Evolutionary conservation across 2,329 filamentous ascomycete species (phyloP), one percentile per base, ranked within the genome.

Genomic region (Rhynchosporium graminicola): DNA sequence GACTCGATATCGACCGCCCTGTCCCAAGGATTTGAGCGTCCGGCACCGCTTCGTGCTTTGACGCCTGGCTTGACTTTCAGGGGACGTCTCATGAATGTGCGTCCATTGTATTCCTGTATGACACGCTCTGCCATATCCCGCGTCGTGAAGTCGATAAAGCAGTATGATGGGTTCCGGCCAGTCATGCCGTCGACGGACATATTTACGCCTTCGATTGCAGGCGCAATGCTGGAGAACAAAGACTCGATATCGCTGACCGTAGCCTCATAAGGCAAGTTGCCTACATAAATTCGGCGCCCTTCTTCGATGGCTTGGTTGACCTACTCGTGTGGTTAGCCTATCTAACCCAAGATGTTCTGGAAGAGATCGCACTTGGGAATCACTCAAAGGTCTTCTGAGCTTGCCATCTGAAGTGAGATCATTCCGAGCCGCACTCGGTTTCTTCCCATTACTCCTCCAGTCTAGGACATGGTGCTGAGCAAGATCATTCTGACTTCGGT

Each of bases 81-180:
- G 0, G 81, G 77, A 7, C 88, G 81, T 31, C 83, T 83, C 13
- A 83, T 79, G 38, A 91, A 76, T 12, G 79, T 76, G 26, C 77
- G 78, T 20, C 82, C 82, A 60, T 83, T 78, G 48, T 91, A 76
- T 12, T 80, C 77, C n/a, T 74, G 70, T 72, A 90, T 84, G 1
- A 85, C 86, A 1, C 74, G 74, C 4, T 83, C 78, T 3, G 87
- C 87, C 36, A 84, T 78, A 33, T 83, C 83, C 51, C 80, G 79
- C 52, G 79, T 80, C 51, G 75, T 74, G 62, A 91, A 83, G 70
- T 91, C 88, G 51, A 91, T 83, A 69, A 92, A 91, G 77, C 88
- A 91, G 76, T 90, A 91, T 43, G 86, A 88, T 0, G 87, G 87
- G 72, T 91, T 91, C 50, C 87, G 80, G 46, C 82, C 84, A 36